A percentile compares a stretch with the other conserved stretches of the same genome.
Evolutionary conservation across 805 yeast genomes (phyloP).

Genomic region (Metschnikowia cubensis): DNA sequence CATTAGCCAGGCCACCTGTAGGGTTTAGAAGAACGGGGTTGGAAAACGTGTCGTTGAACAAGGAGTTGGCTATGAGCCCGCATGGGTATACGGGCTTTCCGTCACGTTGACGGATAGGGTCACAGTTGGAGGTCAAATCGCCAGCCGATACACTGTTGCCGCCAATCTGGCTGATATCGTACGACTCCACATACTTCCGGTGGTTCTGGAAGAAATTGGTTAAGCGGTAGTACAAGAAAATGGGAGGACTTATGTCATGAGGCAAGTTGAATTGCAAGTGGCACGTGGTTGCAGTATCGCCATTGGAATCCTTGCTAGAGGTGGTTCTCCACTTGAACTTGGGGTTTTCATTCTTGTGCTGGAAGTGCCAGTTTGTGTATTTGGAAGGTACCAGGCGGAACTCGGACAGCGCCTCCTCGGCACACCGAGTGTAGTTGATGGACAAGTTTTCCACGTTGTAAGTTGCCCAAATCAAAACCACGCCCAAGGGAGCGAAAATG

Average conservation of each 20-base stretch:
- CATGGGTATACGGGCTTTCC: conserved; percentile 73
- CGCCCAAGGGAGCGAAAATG: conserved; percentile 87
- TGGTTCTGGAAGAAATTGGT: conserved; percentile 94
- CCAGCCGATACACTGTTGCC: conserved; percentile 63
- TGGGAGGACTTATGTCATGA: conserved; percentile 60
- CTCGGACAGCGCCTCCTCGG: conserved; percentile 28
- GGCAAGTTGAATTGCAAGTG: conserved; percentile 70
- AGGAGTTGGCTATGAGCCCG: conserved; percentile 89
- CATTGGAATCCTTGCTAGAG: conserved; percentile 31
- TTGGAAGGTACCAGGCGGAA: conserved; percentile 55
- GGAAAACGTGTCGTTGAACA: conserved; percentile 82
- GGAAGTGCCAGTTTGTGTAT: conserved; percentile 61
- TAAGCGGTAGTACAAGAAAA: conserved; percentile 76
- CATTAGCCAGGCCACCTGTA: conserved; percentile 39
- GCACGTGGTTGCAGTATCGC: conserved; percentile 48
- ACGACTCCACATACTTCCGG: conserved; percentile 85
- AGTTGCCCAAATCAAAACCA: conserved; percentile 77
- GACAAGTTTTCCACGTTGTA: conserved; percentile 69
- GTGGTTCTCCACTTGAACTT: conserved; percentile 63
- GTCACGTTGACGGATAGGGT: conserved; percentile 39
- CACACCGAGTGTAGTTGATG: conserved; percentile 75
- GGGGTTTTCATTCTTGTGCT: conserved; percentile 34
- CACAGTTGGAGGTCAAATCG: conserved; percentile 42
- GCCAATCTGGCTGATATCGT: conserved; percentile 72
- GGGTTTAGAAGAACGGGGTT: conserved; percentile 46